These are phyloP conservation scores for Anthracocystis panici-leucophaei DNA, from an alignment of 1,284 basidiomycete species.

Conservation along the genomic window DNA sequence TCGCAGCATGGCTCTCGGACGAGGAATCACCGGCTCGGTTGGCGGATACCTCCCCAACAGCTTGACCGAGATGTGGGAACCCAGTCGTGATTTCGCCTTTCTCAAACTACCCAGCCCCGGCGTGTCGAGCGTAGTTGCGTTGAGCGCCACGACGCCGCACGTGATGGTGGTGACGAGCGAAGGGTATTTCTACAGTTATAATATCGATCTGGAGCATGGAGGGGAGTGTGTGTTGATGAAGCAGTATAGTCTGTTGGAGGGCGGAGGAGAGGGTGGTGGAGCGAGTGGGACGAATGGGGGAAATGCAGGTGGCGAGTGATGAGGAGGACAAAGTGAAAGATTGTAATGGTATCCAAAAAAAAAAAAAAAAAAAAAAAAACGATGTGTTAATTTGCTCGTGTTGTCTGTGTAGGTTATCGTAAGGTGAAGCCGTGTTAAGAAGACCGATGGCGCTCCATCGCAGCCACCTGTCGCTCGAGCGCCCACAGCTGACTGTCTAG, in stretches of 20 bases:
- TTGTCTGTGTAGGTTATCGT: neutral
- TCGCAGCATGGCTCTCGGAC: slow-evolving; percentile 74
- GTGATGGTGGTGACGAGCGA: slow-evolving; percentile 97
- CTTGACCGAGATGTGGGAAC: slow-evolving; percentile 97
- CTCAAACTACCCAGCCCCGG: slow-evolving; percentile 86
- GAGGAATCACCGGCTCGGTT: slow-evolving; percentile 73
- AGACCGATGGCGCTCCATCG: slow-evolving; percentile 1
- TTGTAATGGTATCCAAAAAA: too few species aligned
- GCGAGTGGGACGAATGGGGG: neutral
- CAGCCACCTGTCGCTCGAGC: slow-evolving; percentile 7
- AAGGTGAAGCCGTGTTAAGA: too few species aligned
- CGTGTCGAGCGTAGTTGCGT: slow-evolving; percentile 70
- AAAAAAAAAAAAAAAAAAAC: too few species aligned
- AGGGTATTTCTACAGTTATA: slow-evolving; percentile 94
- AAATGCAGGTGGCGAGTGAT: neutral
- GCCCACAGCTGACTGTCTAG: slow-evolving; percentile 11
- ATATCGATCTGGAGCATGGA: slow-evolving; percentile 93
- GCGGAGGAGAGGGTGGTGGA: neutral
- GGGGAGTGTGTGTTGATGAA: slow-evolving; percentile 95
- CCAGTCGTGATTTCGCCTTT: slow-evolving; percentile 92
- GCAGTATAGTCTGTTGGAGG: slow-evolving; percentile 3
- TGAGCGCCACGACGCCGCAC: slow-evolving; percentile 82
- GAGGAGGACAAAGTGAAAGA: too few species aligned
- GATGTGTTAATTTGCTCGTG: too few species aligned
- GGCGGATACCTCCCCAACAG: slow-evolving; percentile 91